Base-by-base conservation (phyloP, 495 filamentous ascomycete species). In the Hypomontagnella submonticulosa region DNA sequence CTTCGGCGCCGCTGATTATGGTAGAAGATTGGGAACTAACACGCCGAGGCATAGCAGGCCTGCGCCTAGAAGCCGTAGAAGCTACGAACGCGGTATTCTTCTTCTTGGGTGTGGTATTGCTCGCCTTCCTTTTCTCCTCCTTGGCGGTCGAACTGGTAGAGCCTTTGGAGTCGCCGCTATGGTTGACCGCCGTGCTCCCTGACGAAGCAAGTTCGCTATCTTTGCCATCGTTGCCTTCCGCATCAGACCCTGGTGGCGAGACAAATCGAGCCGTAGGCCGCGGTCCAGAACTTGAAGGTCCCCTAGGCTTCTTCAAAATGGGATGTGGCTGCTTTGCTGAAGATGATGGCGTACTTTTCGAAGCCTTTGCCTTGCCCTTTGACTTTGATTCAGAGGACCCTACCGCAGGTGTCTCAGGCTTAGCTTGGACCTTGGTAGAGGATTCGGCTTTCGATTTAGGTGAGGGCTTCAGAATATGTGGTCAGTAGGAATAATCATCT, bases 291-390 rank as follows among this genome's bases (percentile, higher is more conserved):
- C 66, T 67, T 34, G 81, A 84, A 53, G 82, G 81, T 7, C 78
- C 80, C 57, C 83, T 80, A 41, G 75, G 75, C 69, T 84, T 84
- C 67, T 85, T 85, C 55, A 84, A 66, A 42, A 84, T 84, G 0
- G 82, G 78, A 69, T 79, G 83, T 6, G 76, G 68, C 33, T 63
- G 49, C 47, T 75, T 78, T 30, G 62, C 61, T 34, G 57, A 61
- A 20, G 48, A 58, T 38, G 61, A 43, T 51, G 63, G 51, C 16
- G 43, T 40, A 47, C 52, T 11, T 51, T 67, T 73, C 50, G 50
- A 63, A 19, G 43, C 16, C 27, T 57, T 63, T 19, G 49, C 47
- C 57, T 53, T 59, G 34, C 42, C 57, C 38, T 68, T 63, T 51
- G 41, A 36, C 23, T 53, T 63, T 0, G 65, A 41, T 36, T 51